Evolutionary conservation across 108 stramenopile species (phyloP).

Genomic region (Cyclostephanos invisitatus): DNA sequence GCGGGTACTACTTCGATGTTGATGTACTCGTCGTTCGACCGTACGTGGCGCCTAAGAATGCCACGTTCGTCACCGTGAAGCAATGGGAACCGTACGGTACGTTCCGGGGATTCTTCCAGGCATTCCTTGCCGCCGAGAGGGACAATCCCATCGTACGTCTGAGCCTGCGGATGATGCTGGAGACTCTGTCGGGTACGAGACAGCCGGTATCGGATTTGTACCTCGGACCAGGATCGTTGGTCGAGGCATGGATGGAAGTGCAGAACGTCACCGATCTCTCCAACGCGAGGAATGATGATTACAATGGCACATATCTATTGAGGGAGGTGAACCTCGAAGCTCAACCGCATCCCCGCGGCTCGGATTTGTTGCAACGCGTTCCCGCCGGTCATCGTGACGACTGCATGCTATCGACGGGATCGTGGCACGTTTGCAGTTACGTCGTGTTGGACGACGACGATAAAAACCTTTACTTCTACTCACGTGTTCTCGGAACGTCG

Average conservation of each 20-base stretch:
- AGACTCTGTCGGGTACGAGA: constrained; percentile 3
- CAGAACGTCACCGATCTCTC: constrained; percentile 17
- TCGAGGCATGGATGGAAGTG: constrained; percentile 20
- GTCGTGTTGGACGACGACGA: not conserved
- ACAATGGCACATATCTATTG: constrained; percentile 20
- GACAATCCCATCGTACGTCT: constrained; percentile 13
- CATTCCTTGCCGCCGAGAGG: constrained; percentile 17
- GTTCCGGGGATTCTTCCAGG: constrained; percentile 23
- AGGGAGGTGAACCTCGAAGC: not conserved
- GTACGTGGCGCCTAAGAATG: constrained; percentile 5
- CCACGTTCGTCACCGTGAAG: constrained; percentile 22
- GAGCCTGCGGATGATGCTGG: constrained; percentile 16
- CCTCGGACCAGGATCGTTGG: constrained; percentile 16
- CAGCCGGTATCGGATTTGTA: not conserved
- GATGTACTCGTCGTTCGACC: constrained; percentile 36
- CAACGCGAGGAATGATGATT: constrained; percentile 4
- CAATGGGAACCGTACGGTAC: not conserved
- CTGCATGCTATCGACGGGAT: not conserved
- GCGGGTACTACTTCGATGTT: constrained; percentile 44
- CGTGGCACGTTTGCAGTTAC: constrained; percentile 4
- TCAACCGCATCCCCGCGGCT: not conserved
- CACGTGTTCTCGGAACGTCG: not conserved
- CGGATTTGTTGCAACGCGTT: constrained; percentile 3
- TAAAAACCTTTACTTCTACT: not conserved
- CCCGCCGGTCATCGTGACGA: not conserved